phyloP scores from a whole-genome alignment of 2,329 filamentous ascomycete genomes.

The Exophiala viscosa region DNA sequence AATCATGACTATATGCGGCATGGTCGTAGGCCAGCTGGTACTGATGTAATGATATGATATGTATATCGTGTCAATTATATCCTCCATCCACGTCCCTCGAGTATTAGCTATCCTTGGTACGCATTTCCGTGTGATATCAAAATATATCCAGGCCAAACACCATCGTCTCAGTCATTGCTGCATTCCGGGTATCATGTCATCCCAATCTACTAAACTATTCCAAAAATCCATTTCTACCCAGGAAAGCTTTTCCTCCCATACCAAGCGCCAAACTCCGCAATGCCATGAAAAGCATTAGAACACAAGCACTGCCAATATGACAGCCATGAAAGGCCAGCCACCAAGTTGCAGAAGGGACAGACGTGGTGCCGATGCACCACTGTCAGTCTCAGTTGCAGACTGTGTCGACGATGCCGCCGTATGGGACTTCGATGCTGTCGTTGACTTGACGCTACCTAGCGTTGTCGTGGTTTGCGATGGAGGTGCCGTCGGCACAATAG shows the following conservation, averaged over 20 bases:
- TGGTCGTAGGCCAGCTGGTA: slow-evolving; percentile 51
- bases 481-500: slow-evolving; percentile 31
- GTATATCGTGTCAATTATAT: neutral
- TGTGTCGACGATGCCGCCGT: slow-evolving; percentile 9
- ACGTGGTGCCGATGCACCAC: neutral
- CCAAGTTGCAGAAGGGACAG: neutral
- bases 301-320: slow-evolving; percentile 6
- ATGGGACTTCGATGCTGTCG: slow-evolving; percentile 2
- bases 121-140: too few species aligned
- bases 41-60: slow-evolving; percentile 5
- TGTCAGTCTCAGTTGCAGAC: neutral
- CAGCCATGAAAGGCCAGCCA: slow-evolving; percentile 5
- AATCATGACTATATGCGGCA: slow-evolving; percentile 73
- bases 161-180: neutral
- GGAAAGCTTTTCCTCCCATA: slow-evolving; percentile 1
- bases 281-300: slow-evolving; percentile 2
- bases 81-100: neutral
- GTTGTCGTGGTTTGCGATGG: slow-evolving; percentile 8
- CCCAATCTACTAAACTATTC: neutral
- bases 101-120: too few species aligned
- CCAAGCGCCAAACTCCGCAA: slow-evolving; percentile 2
- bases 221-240: neutral
- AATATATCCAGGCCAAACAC: too few species aligned
- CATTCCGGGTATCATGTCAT: slow-evolving; percentile 13
- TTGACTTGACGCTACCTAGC: neutral